These are phyloP conservation scores for Lathyrus aphaca DNA, from an alignment of 306 rosid species.

Conservation along the genomic window DNA sequence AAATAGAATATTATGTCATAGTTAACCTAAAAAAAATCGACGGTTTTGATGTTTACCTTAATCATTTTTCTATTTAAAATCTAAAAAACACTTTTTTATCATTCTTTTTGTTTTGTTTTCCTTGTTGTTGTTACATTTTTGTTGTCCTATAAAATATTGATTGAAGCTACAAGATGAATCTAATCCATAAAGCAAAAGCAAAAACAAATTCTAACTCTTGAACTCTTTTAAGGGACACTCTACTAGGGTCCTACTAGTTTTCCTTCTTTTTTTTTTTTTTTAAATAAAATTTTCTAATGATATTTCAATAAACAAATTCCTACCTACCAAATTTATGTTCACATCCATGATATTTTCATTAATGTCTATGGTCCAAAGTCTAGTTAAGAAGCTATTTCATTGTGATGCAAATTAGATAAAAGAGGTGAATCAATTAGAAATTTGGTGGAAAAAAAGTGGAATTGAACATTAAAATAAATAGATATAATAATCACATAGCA, in stretches of 20 bases:
- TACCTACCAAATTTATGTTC: not conserved
- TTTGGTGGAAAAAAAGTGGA: not conserved
- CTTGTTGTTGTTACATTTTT: slow-evolving; percentile 23
- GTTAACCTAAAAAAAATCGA: too few species aligned
- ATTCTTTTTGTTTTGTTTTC: slow-evolving; percentile 29
- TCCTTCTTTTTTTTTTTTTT: not conserved
- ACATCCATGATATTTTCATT: slow-evolving; percentile 11
- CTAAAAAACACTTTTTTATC: not conserved
- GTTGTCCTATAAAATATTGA: slow-evolving; percentile 19
- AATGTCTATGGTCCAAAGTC: slow-evolving; percentile 2
- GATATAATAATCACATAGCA: slow-evolving; percentile 32
- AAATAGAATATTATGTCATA: too few species aligned
- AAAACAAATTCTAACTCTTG: slow-evolving; percentile 32
- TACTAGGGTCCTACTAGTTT: not conserved
- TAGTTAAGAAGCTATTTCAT: slow-evolving; percentile 16
- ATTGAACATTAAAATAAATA: slow-evolving; percentile 1
- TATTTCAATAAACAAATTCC: not conserved
- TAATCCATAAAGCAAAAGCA: slow-evolving; percentile 27
- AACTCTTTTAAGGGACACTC: slow-evolving; percentile 28
- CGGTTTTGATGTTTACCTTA: not conserved
- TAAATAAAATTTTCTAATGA: not conserved
- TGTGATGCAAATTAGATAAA: slow-evolving; percentile 17
- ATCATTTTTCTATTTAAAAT: slow-evolving; percentile 21
- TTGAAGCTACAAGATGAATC: slow-evolving; percentile 34
- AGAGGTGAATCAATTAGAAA: not conserved